Conservation (phyloP, 257 asterid genomes). For the Cynanchum wilfordii region DNA sequence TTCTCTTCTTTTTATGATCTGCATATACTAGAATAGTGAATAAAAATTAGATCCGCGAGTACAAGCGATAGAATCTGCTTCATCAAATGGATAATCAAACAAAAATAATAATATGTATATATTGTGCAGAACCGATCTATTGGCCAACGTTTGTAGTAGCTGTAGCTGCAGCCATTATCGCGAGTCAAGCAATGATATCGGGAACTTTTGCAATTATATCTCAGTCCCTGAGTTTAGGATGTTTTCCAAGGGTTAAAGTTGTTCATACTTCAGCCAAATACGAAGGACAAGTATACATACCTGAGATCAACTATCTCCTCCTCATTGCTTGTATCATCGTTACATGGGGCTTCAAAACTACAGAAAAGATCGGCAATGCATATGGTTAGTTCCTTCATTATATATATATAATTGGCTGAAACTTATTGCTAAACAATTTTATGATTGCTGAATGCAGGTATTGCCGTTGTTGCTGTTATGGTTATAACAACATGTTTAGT, state of each 20-base stretch:
- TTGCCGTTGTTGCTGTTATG: conserved; percentile 70
- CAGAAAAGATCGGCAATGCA: conserved; percentile 59
- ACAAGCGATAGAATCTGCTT: too few relatives aligned
- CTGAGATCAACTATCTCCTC: conserved; percentile 62
- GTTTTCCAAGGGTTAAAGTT: conserved; percentile 70
- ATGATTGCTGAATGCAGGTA: too few relatives aligned
- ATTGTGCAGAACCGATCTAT: conserved; percentile 37
- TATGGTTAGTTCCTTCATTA: conserved; percentile 32
- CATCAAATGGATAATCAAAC: too few relatives aligned
- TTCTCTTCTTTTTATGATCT: too few relatives aligned
- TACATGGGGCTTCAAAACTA: conserved; percentile 44
- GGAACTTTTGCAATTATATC: conserved; percentile 58
- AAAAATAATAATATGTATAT: too few relatives aligned
- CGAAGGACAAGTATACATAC: conserved; percentile 75
- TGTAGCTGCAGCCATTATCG: conserved; percentile 63
- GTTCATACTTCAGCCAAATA: conserved; percentile 62
- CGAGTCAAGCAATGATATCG: conserved; percentile 83
- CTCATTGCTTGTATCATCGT: conserved; percentile 62
- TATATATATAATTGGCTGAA: too few relatives aligned
- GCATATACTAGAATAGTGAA: too few relatives aligned
- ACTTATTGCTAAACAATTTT: too few relatives aligned
- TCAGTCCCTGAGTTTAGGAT: conserved; percentile 53
- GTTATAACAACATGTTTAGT: conserved; percentile 50
- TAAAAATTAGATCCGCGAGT: too few relatives aligned
- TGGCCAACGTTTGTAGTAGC: conserved; percentile 82